Base-by-base conservation (phyloP, 2,329 filamentous ascomycete genomes). In the Pseudovirgaria hyperparasitica region DNA sequence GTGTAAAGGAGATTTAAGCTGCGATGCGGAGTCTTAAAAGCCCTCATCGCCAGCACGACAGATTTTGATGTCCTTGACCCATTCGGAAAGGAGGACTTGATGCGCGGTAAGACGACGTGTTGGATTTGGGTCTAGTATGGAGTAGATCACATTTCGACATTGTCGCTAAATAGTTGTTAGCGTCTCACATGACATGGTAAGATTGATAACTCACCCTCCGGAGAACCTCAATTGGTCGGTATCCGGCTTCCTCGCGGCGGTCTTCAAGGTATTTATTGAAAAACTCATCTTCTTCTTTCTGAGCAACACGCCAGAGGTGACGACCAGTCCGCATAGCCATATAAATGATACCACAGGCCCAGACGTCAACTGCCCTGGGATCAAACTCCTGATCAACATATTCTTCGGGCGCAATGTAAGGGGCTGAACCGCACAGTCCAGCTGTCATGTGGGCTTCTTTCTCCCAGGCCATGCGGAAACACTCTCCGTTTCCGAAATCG, bases 391-490 rank as follows among this genome's bases (percentile, higher is more conserved):
- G 85, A 49, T 92, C 86, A 2, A 76, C 72, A 46, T 98, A 98
- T 54, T 98, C 90, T 52, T 98, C 90, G 0, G 90, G 90, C 2
- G 90, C 82, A 41, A 98, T 98, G 50, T 98, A 98, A 1, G 90
- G 90, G 13, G 87, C 90, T 9, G 86, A 94, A 21, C 90, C 90
- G 54, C 90, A 98, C 9, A 98, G 73, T 22, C 90, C 90, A 21
- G 85, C 87, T 4, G 92, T 93, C 86, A 96, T 94, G 56, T 96
- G 90, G 12, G 90, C 80, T 54, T 96, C 86, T 28, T 85, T 90
- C 56, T 98, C 90, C 90, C 90, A 98, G 2, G 90, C 90, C 87
- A 96, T 96, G 30, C 90, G 79, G 69, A 98, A 98, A 57, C 90
- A 98, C 57, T 98, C 90, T 45, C 90, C 90, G 44, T 98, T 98